A percentile compares a stretch with the other conserved stretches of the same genome.
These are phyloP conservation scores for Colletotrichum musae DNA, from an alignment of 2,329 filamentous ascomycete species.

Conservation along the genomic window DNA sequence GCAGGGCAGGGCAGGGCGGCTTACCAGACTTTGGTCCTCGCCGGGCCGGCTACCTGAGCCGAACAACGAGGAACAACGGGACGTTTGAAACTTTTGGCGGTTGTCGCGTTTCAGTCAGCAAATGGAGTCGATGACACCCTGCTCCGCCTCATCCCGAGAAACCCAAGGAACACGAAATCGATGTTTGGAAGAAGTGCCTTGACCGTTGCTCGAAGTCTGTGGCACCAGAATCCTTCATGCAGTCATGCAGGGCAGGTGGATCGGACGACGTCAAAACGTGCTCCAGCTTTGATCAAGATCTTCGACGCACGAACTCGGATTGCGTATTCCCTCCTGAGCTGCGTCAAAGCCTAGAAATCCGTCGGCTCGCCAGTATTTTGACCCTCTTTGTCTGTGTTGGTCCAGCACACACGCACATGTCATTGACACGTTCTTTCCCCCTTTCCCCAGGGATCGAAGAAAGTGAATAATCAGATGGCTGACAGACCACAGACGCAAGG, in stretches of 20 bases:
- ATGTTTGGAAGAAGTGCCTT: conserved; percentile 3
- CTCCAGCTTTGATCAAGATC: conserved; percentile 24
- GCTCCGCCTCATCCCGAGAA: neutral
- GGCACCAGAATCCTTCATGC: conserved; percentile 23
- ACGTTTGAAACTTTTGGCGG: conserved; percentile 10
- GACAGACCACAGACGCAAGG: neutral
- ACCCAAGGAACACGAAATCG: conserved; percentile 1
- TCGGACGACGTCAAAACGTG: conserved; percentile 32
- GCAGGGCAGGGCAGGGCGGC: neutral
- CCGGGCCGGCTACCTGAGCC: conserved; percentile 21
- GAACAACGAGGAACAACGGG: neutral
- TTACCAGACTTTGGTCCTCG: neutral
- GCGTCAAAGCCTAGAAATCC: neutral
- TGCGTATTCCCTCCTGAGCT: conserved; percentile 4
- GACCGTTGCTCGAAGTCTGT: neutral
- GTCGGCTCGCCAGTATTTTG: neutral
- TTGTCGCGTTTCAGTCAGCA: neutral
- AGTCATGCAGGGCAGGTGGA: conserved; percentile 13
- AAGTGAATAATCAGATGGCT: neutral
- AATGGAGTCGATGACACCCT: conserved; percentile 27
- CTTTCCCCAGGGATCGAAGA: neutral
- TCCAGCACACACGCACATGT: no score
- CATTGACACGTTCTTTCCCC: neutral
- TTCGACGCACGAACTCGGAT: conserved; percentile 7
- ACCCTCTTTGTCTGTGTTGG: no score